Conservation (phyloP, 257 asterid species). For the Prunella vulgaris region DNA sequence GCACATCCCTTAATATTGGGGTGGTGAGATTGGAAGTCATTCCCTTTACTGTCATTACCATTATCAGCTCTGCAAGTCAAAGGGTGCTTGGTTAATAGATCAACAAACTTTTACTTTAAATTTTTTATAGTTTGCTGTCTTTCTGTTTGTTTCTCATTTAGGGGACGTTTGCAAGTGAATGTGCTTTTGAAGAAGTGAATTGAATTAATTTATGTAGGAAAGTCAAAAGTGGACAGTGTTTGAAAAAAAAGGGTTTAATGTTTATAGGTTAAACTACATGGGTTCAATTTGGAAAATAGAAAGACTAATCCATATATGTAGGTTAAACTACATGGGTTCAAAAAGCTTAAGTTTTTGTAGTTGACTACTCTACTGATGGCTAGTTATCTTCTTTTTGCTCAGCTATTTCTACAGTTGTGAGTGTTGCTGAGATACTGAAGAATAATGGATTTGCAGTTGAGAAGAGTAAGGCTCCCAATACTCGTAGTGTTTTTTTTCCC, state of each 20-base stretch:
- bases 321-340: too few relatives aligned
- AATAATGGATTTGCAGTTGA: slow-evolving; percentile 60
- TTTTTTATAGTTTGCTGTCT: neutral
- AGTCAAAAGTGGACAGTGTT: too few relatives aligned
- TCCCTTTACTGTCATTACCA: neutral
- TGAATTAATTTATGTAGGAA: too few relatives aligned
- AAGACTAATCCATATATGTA: neutral
- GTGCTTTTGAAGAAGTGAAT: too few relatives aligned
- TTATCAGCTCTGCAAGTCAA: too few relatives aligned
- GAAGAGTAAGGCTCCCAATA: slow-evolving; percentile 39
- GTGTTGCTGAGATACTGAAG: slow-evolving; percentile 57
- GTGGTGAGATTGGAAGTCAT: too few relatives aligned
- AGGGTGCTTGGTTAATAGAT: too few relatives aligned
- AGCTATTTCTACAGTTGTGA: slow-evolving; percentile 69
- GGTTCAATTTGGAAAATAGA: neutral
- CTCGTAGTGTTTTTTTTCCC: neutral
- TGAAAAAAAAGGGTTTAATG: too few relatives aligned
- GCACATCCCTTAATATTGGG: too few relatives aligned
- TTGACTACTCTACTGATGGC: neutral
- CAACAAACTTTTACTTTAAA: neutral
- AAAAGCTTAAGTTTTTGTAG: neutral
- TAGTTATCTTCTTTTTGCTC: slow-evolving; percentile 12
- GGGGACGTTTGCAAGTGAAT: too few relatives aligned
- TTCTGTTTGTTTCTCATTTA: too few relatives aligned
- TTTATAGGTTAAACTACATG: neutral